These are phyloP conservation scores for Solanum dulcamara DNA, from an alignment of 257 asterid genomes.

Conservation along the genomic window DNA sequence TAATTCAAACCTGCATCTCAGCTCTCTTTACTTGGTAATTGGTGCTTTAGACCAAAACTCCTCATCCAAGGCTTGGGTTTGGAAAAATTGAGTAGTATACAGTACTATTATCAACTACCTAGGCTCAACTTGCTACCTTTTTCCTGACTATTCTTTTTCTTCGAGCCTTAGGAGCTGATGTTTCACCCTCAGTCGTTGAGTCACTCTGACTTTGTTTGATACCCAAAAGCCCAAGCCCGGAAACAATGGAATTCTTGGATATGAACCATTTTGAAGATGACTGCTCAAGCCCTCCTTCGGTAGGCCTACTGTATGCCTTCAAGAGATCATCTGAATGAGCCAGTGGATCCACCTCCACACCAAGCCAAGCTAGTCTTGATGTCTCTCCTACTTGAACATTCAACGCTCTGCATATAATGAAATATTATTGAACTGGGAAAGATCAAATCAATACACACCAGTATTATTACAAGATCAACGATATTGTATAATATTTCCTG, in stretches of 20 bases:
- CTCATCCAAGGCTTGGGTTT: background rate
- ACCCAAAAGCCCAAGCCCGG: conserved; percentile 92
- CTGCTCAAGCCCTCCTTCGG: conserved; percentile 33
- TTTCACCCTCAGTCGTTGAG: conserved; percentile 29
- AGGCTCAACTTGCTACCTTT: conserved; percentile 54
- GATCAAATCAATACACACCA: background rate
- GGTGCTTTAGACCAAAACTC: background rate
- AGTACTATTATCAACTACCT: background rate
- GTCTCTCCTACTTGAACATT: conserved; percentile 87
- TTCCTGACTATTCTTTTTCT: conserved; percentile 75
- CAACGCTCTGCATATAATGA: conserved; percentile 42
- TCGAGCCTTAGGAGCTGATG: conserved; percentile 54
- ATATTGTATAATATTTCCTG: background rate
- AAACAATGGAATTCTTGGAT: conserved; percentile 70
- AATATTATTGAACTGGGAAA: background rate
- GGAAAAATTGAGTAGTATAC: conserved; percentile 35
- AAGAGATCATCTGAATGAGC: conserved; percentile 65
- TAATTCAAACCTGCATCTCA: background rate
- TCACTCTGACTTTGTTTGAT: conserved; percentile 45
- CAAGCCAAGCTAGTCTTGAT: conserved; percentile 88
- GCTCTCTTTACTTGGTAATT: background rate
- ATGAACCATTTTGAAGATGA: conserved; percentile 89
- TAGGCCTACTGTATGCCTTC: conserved; percentile 77
- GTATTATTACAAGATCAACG: background rate
- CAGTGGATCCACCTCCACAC: conserved; percentile 81